These are phyloP conservation scores for Camelina sativa DNA, from an alignment of 345 rosid genomes.

Conservation along the genomic window DNA sequence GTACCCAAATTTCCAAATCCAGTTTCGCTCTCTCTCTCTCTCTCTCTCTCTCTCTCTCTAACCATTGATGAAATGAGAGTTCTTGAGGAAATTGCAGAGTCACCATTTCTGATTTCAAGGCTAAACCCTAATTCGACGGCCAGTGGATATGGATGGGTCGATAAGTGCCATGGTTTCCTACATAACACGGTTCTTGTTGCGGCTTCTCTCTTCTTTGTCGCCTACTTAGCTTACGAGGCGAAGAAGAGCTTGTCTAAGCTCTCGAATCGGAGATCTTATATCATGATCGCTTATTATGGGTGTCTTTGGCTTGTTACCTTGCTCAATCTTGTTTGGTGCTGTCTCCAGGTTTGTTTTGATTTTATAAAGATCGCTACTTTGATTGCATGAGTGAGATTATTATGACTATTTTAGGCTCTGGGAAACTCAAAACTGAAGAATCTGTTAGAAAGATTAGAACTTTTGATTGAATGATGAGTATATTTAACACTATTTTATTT, in stretches of 20 bases:
- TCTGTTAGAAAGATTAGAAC: background rate
- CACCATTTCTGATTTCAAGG: slow-evolving; percentile 44
- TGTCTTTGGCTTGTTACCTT: slow-evolving; percentile 87
- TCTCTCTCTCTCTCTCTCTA: background rate
- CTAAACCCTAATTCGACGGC: slow-evolving; percentile 48
- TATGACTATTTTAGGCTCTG: background rate
- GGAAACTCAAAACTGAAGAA: background rate
- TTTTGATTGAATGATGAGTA: background rate
- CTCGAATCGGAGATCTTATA: slow-evolving; percentile 73
- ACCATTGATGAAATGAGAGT: slow-evolving; percentile 40
- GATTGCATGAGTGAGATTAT: background rate
- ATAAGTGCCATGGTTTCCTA: slow-evolving; percentile 77
- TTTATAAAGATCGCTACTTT: background rate
- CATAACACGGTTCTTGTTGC: slow-evolving; percentile 64
- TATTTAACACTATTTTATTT: too few species aligned
- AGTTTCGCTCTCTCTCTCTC: slow-evolving; percentile 2
- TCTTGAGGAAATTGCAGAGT: slow-evolving; percentile 37
- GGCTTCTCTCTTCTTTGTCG: slow-evolving; percentile 65
- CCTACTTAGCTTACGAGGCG: slow-evolving; percentile 73
- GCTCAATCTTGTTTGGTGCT: slow-evolving; percentile 92
- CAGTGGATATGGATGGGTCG: slow-evolving; percentile 55
- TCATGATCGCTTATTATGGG: slow-evolving; percentile 83
- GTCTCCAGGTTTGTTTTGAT: slow-evolving; percentile 63
- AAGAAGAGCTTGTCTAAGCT: slow-evolving; percentile 72
- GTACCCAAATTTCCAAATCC: slow-evolving; percentile 10